Percentiles rank a stretch among this genome's conserved stretches.
Evolutionary conservation across 1,284 basidiomycete species (phyloP).

Genomic region (Cystobasidiaceae sp.): DNA sequence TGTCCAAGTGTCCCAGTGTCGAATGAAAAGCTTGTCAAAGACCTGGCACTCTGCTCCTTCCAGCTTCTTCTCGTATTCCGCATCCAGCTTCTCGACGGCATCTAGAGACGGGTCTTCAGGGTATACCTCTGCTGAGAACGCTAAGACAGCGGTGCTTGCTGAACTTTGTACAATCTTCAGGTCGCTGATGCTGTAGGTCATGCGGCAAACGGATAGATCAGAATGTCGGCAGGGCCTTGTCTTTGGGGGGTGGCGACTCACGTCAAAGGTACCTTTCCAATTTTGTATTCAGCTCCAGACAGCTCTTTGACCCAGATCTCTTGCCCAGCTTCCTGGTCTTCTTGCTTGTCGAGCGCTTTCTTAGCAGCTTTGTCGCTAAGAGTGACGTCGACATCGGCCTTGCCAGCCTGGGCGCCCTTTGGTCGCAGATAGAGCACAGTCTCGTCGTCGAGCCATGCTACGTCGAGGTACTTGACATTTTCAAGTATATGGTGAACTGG

Average conservation of each 20-base stretch:
- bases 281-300: conserved; percentile 32
- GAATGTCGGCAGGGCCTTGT: background rate
- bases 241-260: background rate
- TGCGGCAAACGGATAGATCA: background rate
- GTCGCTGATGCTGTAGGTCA: conserved; percentile 34
- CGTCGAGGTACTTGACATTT: conserved; percentile 29
- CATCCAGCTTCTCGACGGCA: conserved; percentile 44
- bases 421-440: conserved; percentile 46
- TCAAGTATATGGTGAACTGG: conserved; percentile 28
- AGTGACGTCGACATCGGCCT: conserved; percentile 37
- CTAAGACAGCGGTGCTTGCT: conserved; percentile 29
- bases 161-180: conserved; percentile 28
- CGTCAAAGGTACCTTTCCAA: conserved; percentile 38
- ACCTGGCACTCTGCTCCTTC: conserved; percentile 55
- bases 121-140: conserved; percentile 40
- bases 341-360: conserved; percentile 51
- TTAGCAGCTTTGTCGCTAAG: conserved; percentile 31
- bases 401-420: conserved; percentile 23
- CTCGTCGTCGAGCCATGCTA: conserved; percentile 43
- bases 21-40: conserved; percentile 67
- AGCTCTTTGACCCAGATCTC: conserved; percentile 34
- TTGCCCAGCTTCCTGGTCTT: conserved; percentile 47
- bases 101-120: conserved; percentile 42
- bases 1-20: conserved; percentile 87
- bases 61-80: conserved; percentile 31